Evolutionary conservation across 768 basidiomycete species (phyloP).

Genomic region (Hygrocybe punicea): DNA sequence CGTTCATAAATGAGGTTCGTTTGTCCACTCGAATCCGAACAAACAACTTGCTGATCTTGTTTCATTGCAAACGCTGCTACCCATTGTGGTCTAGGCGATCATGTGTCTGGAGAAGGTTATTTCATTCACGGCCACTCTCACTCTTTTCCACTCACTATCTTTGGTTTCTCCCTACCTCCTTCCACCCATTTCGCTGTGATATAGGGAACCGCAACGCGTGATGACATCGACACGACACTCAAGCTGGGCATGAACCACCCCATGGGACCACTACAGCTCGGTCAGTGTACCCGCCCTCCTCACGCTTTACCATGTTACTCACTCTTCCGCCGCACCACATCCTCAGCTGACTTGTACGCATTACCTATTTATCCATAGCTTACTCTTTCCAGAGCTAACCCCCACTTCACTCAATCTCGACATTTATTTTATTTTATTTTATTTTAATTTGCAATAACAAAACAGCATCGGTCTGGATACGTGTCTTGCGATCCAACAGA

Average conservation of each 20-base stretch:
- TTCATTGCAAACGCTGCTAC: neutral
- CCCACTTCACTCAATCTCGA: neutral
- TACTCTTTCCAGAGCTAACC: neutral
- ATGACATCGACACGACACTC: conserved; percentile 94
- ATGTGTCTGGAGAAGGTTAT: conserved; percentile 85
- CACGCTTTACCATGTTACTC: neutral
- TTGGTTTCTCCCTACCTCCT: neutral
- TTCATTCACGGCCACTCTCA: neutral
- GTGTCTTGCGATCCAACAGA: conserved; percentile 89
- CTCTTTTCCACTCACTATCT: neutral
- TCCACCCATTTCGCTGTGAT: neutral
- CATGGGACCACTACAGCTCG: conserved; percentile 90
- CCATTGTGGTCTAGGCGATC: conserved; percentile 65
- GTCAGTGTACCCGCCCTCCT: conserved; percentile 33
- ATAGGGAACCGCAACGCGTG: conserved; percentile 87
- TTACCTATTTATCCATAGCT: too few relatives aligned
- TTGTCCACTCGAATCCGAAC: neutral
- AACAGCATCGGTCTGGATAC: conserved; percentile 98
- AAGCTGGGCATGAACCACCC: conserved; percentile 93
- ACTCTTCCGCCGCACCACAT: conserved; percentile 2
- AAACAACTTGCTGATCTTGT: neutral
- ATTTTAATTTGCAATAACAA: neutral
- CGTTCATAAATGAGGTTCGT: conserved; percentile 87
- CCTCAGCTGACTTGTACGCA: conserved; percentile 57
- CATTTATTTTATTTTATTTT: conserved; percentile 4